Evolutionary conservation across 2,329 filamentous ascomycete species (phyloP), one percentile per base, ranked within the genome.

Genomic region (Geosmithia putterillii): DNA sequence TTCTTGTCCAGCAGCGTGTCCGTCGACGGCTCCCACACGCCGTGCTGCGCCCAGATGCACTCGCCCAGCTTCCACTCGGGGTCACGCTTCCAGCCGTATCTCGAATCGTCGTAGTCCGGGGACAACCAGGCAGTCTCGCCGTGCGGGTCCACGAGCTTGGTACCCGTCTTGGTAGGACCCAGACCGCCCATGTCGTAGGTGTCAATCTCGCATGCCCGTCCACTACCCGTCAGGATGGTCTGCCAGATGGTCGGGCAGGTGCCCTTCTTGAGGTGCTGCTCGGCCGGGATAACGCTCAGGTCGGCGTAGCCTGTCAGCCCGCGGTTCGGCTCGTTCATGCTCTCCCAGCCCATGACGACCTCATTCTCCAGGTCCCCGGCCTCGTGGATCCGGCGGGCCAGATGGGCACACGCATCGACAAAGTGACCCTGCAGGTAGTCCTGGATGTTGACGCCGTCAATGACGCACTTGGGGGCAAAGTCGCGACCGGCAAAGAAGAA

Each of bases 11-110:
- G 61, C 5, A 98, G 65, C 0, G 74, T 77, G 57, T 95, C 88
- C 2, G 75, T 83, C 4, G 70, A 66, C 6, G 84, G 81, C 56
- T 98, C 87, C 92, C 92, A 98, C 6, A 98, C 79, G 1, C 89
- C 90, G 59, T 98, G 89, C 56, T 95, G 90, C 3, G 92, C 90
- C 92, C 92, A 98, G 36, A 98, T 61, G 55, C 92, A 96, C 61
- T 94, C 79, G n/a, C 92, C 92, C 17, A 98, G 66, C 59, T 82
- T 89, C 92, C 92, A 98, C 7, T 72, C 81, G 0, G 84, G 74
- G 55, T 94, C 86, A 50, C 92, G 78, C 57, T 84, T 88, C 80
- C 86, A 98, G 32, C 86, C 86, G 59, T 98, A 98, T 49, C 79
- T 76, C 12, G 77, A 81, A 51, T 98, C 92, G 54, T 95, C 83